phyloP scores from a whole-genome alignment of 2,329 filamentous ascomycete genomes.

The Mariannaea elegans region DNA sequence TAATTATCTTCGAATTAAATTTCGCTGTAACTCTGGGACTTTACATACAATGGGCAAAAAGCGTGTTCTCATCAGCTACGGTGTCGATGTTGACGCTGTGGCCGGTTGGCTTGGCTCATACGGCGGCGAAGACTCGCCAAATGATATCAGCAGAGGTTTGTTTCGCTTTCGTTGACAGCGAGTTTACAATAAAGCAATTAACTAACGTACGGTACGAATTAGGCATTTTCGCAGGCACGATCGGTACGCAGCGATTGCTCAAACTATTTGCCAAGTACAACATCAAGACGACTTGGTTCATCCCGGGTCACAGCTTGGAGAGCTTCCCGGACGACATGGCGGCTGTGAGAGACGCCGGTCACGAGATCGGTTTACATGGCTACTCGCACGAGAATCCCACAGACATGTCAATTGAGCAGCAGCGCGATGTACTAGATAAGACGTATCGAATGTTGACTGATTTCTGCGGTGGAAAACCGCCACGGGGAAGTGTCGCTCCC shows the following conservation, averaged over 20 bases:
- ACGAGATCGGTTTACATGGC: conserved; percentile 58
- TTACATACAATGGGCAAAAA: conserved; percentile 49
- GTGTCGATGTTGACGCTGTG: too few species aligned
- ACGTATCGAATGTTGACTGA: too few species aligned
- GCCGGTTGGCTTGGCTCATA: too few species aligned
- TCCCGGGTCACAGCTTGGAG: conserved; percentile 58
- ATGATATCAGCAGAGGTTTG: too few species aligned
- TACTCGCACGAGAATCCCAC: conserved; percentile 58
- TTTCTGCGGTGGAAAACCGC: too few species aligned
- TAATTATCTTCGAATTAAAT: not conserved
- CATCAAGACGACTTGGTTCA: conserved; percentile 69
- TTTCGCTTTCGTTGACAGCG: too few species aligned
- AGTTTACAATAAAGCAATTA: too few species aligned
- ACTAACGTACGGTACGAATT: too few species aligned
- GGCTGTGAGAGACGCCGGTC: conserved; percentile 53
- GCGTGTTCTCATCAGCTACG: conserved; percentile 48
- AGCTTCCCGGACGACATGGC: conserved; percentile 56
- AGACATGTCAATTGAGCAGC: conserved; percentile 55
- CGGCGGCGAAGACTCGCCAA: too few species aligned
- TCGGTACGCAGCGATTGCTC: conserved; percentile 59
- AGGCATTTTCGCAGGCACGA: conserved; percentile 29
- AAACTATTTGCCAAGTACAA: conserved; percentile 73
- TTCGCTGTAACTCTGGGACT: too few species aligned
- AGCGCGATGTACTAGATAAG: conserved; percentile 54
- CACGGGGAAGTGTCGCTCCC: not conserved